Evolutionary conservation across 1,284 basidiomycete species (phyloP).

Genomic region (Anthracocystis setariae): DNA sequence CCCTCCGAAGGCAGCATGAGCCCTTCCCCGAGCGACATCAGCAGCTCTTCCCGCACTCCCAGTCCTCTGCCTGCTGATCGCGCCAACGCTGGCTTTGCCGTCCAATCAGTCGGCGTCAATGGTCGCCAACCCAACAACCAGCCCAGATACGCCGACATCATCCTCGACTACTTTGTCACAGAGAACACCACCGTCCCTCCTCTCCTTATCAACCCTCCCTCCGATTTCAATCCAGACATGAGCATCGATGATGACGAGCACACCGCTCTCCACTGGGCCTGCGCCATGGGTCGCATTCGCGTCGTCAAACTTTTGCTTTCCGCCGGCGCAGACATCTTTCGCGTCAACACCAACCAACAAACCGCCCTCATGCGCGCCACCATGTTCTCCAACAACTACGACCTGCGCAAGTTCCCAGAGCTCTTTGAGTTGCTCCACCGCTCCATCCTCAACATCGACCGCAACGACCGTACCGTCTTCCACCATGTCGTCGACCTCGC

Average conservation of each 20-base stretch:
- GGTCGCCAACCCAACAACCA: constrained; percentile 45
- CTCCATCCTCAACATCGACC: constrained; percentile 98
- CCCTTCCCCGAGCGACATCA: constrained; percentile 82
- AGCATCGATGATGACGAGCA: constrained; percentile 98
- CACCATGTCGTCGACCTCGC: constrained; percentile 99
- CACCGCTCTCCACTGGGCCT: constrained; percentile 97
- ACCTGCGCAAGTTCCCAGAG: constrained; percentile 98
- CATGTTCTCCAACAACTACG: constrained; percentile 99
- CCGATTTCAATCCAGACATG: constrained; percentile 94
- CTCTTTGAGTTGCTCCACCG: constrained; percentile 95
- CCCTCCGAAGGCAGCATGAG: constrained; percentile 74
- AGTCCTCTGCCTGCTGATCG: constrained; percentile 73
- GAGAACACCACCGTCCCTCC: constrained; percentile 92
- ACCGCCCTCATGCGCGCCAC: constrained; percentile 98
- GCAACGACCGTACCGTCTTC: constrained; percentile 96
- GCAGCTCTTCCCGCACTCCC: constrained; percentile 87
- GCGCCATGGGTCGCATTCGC: constrained; percentile 96
- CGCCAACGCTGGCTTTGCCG: constrained; percentile 41
- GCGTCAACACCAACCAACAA: constrained; percentile 95
- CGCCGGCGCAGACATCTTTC: constrained; percentile 95
- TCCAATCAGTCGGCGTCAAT: constrained; percentile 27
- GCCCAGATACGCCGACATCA: constrained; percentile 84
- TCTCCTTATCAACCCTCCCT: constrained; percentile 86
- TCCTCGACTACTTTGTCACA: constrained; percentile 98
- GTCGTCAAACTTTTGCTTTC: constrained; percentile 94